A percentile compares a stretch with the other conserved stretches of the same genome.
phyloP scores from a whole-genome alignment of 371 early-diverging fungal genomes.

The Haplosporangium sp. region DNA sequence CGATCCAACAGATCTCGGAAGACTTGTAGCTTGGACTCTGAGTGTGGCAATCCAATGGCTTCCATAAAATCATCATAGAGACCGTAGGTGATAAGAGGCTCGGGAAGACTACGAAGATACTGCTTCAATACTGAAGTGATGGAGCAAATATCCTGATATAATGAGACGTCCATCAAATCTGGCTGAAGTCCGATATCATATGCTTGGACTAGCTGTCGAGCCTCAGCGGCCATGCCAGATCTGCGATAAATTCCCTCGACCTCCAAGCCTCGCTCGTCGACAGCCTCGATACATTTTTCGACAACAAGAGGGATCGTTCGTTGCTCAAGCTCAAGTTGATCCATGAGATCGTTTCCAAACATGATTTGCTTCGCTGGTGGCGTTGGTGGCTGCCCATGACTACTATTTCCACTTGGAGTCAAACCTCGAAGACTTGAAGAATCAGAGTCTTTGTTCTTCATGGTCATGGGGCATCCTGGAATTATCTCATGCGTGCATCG shows the following conservation, averaged over 20 bases:
- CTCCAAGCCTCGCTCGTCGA: slow-evolving; percentile 78
- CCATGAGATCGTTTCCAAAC: slow-evolving; percentile 70
- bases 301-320: slow-evolving; percentile 79
- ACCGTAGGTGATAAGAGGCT: slow-evolving; percentile 88
- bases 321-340: slow-evolving; percentile 66
- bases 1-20: slow-evolving; percentile 56
- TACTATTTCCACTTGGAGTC: slow-evolving; percentile 25
- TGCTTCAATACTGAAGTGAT: slow-evolving; percentile 95
- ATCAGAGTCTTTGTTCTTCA: slow-evolving; percentile 24
- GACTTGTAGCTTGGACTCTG: slow-evolving; percentile 18
- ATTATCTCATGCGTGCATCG: slow-evolving; percentile 60
- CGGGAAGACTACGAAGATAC: slow-evolving; percentile 92
- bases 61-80: slow-evolving; percentile 83
- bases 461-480: slow-evolving; percentile 27
- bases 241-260: slow-evolving; percentile 95
- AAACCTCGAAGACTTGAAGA: slow-evolving; percentile 21
- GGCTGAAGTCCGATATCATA: slow-evolving; percentile 55
- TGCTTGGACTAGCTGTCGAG: slow-evolving; percentile 67
- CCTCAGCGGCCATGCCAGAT: slow-evolving; percentile 90
- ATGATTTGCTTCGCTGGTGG: slow-evolving; percentile 55
- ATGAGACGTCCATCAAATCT: slow-evolving; percentile 64
- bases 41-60: slow-evolving; percentile 62
- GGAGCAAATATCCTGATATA: slow-evolving; percentile 73
- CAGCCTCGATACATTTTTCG: slow-evolving; percentile 79
- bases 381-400: slow-evolving; percentile 24